A percentile compares a stretch with the other conserved stretches of the same genome.
Evolutionary conservation across 805 yeast species (phyloP).

Genomic region (Ogataea corticis): DNA sequence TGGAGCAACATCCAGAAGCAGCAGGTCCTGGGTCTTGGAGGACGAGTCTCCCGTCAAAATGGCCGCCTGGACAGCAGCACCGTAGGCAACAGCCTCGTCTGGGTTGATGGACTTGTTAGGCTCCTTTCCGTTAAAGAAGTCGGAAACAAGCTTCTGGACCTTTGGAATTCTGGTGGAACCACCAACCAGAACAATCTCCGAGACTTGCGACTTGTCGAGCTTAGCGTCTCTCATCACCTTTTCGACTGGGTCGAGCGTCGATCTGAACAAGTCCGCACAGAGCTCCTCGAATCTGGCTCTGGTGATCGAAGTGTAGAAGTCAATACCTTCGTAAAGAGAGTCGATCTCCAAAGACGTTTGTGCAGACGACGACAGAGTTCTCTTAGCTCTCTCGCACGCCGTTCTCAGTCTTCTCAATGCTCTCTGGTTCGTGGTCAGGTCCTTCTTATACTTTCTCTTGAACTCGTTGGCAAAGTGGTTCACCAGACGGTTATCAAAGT

Average conservation of each 20-base stretch:
- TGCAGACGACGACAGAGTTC: constrained; percentile 94
- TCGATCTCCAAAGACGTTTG: constrained; percentile 96
- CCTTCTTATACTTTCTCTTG: constrained; percentile 98
- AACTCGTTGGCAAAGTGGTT: constrained; percentile 92
- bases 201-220: constrained; percentile 83
- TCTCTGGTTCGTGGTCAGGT: constrained; percentile 88
- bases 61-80: constrained; percentile 99
- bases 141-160: constrained; percentile 92
- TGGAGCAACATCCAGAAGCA: constrained; percentile 95
- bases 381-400: constrained; percentile 98
- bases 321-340: constrained; percentile 92
- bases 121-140: constrained; percentile 96
- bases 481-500: constrained; percentile 95
- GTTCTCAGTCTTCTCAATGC: constrained; percentile 98
- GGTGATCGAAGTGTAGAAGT: constrained; percentile 93
- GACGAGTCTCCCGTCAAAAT: constrained; percentile 94
- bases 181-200: constrained; percentile 95
- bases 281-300: constrained; percentile 98
- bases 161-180: constrained; percentile 99
- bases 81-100: constrained; percentile 98
- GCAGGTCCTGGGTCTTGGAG: constrained; percentile 88
- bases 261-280: constrained; percentile 91
- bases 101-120: constrained; percentile 96
- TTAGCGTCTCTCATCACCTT: constrained; percentile 89
- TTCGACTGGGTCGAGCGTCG: constrained; percentile 93